phyloP scores from a whole-genome alignment of 495 filamentous ascomycete genomes.

The Pseudomonodictys pantanalensis region DNA sequence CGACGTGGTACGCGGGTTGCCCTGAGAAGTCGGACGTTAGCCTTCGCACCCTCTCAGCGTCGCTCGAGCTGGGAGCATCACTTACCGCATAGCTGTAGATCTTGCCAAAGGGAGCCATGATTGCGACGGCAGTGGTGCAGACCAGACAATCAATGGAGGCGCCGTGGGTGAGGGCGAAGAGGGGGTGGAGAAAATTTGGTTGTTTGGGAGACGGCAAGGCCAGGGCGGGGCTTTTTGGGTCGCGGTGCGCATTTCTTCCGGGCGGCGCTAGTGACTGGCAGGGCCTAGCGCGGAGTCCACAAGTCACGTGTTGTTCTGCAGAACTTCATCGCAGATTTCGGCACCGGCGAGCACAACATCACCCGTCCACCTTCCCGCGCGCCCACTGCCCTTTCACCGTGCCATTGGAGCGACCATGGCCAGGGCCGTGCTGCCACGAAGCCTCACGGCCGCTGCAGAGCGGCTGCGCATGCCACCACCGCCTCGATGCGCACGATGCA shows the following conservation, averaged over 20 bases:
- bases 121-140: conserved; percentile 39
- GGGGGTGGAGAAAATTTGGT: not conserved
- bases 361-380: not conserved
- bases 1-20: conserved; percentile 82
- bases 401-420: conserved; percentile 9
- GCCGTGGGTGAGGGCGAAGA: conserved; percentile 2
- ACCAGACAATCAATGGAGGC: not conserved
- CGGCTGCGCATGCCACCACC: conserved; percentile 11
- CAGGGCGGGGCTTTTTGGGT: conserved; percentile 9
- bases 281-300: not conserved
- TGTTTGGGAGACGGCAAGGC: conserved; percentile 5
- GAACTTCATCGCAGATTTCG: not conserved
- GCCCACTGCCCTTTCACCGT: not conserved
- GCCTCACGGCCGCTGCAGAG: conserved; percentile 10
- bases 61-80: conserved; percentile 11
- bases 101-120: conserved; percentile 95
- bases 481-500: conserved; percentile 19
- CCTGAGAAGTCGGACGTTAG: conserved; percentile 50
- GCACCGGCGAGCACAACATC: not conserved
- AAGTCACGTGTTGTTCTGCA: too few species aligned
- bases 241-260: not conserved
- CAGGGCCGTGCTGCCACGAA: conserved; percentile 18
- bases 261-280: not conserved
- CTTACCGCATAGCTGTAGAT: conserved; percentile 84
- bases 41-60: conserved; percentile 9